Evolutionary conservation across 768 basidiomycete genomes (phyloP), one percentile per base, ranked within the genome.

Genomic region (Mycena rebaudengoi): DNA sequence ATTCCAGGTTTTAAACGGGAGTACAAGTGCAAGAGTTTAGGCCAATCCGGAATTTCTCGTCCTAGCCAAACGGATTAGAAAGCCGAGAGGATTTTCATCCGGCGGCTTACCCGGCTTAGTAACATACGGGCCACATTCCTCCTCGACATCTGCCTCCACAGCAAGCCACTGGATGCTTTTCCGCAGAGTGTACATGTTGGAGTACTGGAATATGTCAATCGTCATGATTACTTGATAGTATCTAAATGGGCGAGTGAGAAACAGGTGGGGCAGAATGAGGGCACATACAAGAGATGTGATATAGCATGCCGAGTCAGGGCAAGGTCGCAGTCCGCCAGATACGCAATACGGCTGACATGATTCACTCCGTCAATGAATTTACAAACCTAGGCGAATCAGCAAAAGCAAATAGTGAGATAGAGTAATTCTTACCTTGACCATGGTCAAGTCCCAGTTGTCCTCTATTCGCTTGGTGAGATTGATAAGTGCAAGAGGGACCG

Each of bases 151-250:
- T 4, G 83, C 76, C 72, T 96, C 94, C 50, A 92, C 88, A 14
- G 92, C 94, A 32, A 98, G 86, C 86, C 91, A 94, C 69, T 95
- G 90, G 23, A 98, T 88, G 64, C 89, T 91, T 69, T 91, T 93
- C 52, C 91, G 87, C 26, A 96, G 82, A 0, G 95, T 95, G 73
- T 99, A 99, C 90, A 97, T 95, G 75, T 99, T 99, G 16, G 95
- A 95, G 75, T 91, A 97, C 75, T 98, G 96, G 75, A 99, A 99
- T 43, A 99, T 94, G 78, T 99, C 98, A 56, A 96, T 88, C 65
- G 90, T 92, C 92, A 99, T 95, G 67, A 98, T 89, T 40, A 96
- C 95, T 79, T 98, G 95, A 74, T 99, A 98, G 72, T 95, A 98
- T 43, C 95, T 96, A 44, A 18, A 59, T n/a, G n/a, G 4, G 21